Conservation (phyloP, 345 rosid species). For the Balakata baccata region DNA sequence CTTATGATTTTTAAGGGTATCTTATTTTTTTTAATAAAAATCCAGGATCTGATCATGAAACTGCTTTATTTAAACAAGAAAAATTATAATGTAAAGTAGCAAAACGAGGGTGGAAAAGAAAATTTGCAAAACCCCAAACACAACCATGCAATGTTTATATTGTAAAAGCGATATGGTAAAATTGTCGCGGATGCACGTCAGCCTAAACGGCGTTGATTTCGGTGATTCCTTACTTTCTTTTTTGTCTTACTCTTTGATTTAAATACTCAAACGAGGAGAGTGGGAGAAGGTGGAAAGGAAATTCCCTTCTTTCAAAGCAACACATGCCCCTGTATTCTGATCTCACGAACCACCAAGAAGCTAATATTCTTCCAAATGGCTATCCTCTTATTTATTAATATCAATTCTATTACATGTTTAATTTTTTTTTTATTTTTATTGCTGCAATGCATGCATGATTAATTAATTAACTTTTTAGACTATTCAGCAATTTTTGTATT, state of each 20-base stretch:
- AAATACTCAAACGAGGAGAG: slow-evolving; percentile 13
- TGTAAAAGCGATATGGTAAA: not conserved
- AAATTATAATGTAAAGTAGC: no score
- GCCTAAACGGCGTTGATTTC: slow-evolving; percentile 73
- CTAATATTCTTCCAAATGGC: slow-evolving; percentile 49
- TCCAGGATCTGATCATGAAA: no score
- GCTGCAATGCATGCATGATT: not conserved
- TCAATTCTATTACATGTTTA: not conserved
- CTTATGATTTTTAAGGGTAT: no score
- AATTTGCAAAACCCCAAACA: not conserved
- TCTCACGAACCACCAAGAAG: slow-evolving; percentile 56
- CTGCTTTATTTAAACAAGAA: no score
- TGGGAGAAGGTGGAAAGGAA: slow-evolving; percentile 36
- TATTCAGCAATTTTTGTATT: not conserved
- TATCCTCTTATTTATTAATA: no score
- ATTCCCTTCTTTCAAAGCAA: slow-evolving; percentile 43
- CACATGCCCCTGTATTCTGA: slow-evolving; percentile 35
- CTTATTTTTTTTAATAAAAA: no score
- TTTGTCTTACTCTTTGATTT: slow-evolving; percentile 27
- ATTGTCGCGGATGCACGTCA: slow-evolving; percentile 25
- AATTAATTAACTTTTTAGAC: no score
- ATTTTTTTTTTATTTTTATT: not conserved
- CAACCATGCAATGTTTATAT: slow-evolving; percentile 8
- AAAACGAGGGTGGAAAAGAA: not conserved
- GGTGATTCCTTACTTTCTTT: slow-evolving; percentile 58